A percentile compares a stretch with the other conserved stretches of the same genome.
Conservation (phyloP, 768 basidiomycete species). For the Gyrodon lividus region DNA sequence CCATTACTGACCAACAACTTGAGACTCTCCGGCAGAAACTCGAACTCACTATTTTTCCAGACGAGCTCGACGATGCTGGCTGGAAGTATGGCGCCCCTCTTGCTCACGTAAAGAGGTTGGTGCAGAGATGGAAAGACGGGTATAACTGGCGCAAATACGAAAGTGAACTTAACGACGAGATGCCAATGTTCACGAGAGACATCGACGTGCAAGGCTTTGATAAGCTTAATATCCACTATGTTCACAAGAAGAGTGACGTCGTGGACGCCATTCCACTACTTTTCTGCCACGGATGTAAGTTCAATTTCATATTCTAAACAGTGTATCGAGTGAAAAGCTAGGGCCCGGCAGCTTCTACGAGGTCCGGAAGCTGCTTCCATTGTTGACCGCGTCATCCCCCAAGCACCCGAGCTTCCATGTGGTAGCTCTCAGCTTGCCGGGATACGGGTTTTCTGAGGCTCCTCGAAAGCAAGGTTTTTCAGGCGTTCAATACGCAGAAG, state of each 20-base stretch:
- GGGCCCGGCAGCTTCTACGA: slow-evolving; percentile 66
- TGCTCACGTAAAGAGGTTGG: slow-evolving; percentile 46
- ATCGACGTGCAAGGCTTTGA: slow-evolving; percentile 49
- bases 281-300: slow-evolving; percentile 60
- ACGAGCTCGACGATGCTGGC: slow-evolving; percentile 51
- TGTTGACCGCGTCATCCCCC: slow-evolving; percentile 41
- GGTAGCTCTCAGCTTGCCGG: slow-evolving; percentile 56
- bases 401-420: slow-evolving; percentile 61
- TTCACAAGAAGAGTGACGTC: slow-evolving; percentile 49
- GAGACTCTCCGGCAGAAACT: slow-evolving; percentile 45
- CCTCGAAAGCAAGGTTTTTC: slow-evolving; percentile 53
- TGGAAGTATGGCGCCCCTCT: slow-evolving; percentile 55
- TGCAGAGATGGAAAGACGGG: slow-evolving; percentile 48
- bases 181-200: slow-evolving; percentile 56
- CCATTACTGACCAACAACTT: slow-evolving; percentile 44
- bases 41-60: slow-evolving; percentile 47
- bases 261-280: slow-evolving; percentile 54
- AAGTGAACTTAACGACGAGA: slow-evolving; percentile 44
- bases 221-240: slow-evolving; percentile 53
- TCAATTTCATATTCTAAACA: not conserved
- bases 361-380: slow-evolving; percentile 54
- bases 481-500: slow-evolving; percentile 55
- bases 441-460: slow-evolving; percentile 61
- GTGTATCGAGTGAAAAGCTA: slow-evolving; percentile 15
- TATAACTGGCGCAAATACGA: slow-evolving; percentile 60